Base-by-base conservation (phyloP, 225 moss, liverwort and hornwort species). In the Polytrichum commune region DNA sequence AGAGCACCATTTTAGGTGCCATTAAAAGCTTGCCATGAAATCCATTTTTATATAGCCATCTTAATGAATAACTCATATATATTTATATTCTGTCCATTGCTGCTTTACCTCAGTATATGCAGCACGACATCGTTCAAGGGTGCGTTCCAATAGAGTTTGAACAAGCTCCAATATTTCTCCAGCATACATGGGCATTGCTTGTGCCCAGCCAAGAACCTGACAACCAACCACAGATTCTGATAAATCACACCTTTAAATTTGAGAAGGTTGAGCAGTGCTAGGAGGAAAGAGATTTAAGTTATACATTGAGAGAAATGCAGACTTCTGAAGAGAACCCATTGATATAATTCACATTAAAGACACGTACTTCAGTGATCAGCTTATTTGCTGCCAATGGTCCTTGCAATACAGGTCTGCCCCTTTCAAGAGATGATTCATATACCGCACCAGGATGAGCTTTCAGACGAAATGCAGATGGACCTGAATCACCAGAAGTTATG, bases 151-250 rank as follows among this genome's bases (percentile, higher is more conserved):
- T 77, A 98, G 91, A 20, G 94, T 92, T 71, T 98, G 97, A 77
- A 98, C 97, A 76, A 98, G 88, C 84, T 98, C 97, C 87, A 98
- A 66, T 75, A 98, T 90, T 77, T 98, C 97, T n/a, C 97, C 92
- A 66, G 97, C 97, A 71, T 98, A 98, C 92, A 98, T 94, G 53
- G 97, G 97, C 97, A 98, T 98, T 65, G 97, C 92, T 87, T 98
- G 91, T 56, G 97, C 97, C 97, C 97, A 98, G 65, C 95, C 97
- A 81, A 98, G 87, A 66, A 98, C 97, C 97, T 98, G 77, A 64
- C 27, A 69, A 72, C 46, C 46, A 46, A 10, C 46, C 32, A 32
- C 32, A 32, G 4, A 46, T 13, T 46, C 46, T 46, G 46, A 46
- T 46, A 13, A 16, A 46, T 46, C 46, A 4, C 4, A 16, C 46